These are phyloP conservation scores for Cytospora piceicola DNA, from an alignment of 2,329 filamentous ascomycete genomes.

Conservation along the genomic window DNA sequence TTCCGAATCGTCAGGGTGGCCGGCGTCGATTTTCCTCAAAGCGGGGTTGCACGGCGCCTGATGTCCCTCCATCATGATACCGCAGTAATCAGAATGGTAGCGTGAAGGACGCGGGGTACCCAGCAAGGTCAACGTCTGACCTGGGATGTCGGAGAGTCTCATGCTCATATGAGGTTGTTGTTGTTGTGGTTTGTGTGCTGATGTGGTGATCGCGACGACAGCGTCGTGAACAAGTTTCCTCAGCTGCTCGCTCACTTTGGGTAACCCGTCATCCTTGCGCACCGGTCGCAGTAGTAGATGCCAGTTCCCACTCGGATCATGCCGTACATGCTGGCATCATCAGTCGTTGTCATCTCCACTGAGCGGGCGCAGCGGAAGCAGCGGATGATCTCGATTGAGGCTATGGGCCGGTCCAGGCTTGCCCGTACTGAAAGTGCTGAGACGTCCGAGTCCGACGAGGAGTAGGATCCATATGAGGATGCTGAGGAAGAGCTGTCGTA, in stretches of 20 bases:
- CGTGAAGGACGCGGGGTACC: too few relatives aligned
- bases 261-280: slow-evolving; percentile 67
- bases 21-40: too few relatives aligned
- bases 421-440: slow-evolving; percentile 45
- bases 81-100: too few relatives aligned
- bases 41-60: too few relatives aligned
- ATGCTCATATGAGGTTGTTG: too few relatives aligned
- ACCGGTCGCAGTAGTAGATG: slow-evolving; percentile 68
- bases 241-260: slow-evolving; percentile 48
- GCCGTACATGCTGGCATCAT: slow-evolving; percentile 60
- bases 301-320: slow-evolving; percentile 69
- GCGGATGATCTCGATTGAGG: slow-evolving; percentile 62
- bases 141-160: too few relatives aligned
- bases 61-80: too few relatives aligned
- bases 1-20: background rate
- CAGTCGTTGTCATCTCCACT: slow-evolving; percentile 64
- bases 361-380: slow-evolving; percentile 65
- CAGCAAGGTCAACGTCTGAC: too few relatives aligned
- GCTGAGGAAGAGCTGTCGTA: slow-evolving; percentile 46
- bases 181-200: too few relatives aligned
- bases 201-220: background rate
- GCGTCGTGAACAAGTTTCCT: background rate
- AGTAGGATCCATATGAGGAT: slow-evolving; percentile 37
- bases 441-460: slow-evolving; percentile 48
- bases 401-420: slow-evolving; percentile 57